Percentiles rank a stretch among this genome's conserved stretches.
These are phyloP conservation scores for Psilocybe tampanensis DNA, from an alignment of 768 basidiomycete genomes.

Conservation along the genomic window DNA sequence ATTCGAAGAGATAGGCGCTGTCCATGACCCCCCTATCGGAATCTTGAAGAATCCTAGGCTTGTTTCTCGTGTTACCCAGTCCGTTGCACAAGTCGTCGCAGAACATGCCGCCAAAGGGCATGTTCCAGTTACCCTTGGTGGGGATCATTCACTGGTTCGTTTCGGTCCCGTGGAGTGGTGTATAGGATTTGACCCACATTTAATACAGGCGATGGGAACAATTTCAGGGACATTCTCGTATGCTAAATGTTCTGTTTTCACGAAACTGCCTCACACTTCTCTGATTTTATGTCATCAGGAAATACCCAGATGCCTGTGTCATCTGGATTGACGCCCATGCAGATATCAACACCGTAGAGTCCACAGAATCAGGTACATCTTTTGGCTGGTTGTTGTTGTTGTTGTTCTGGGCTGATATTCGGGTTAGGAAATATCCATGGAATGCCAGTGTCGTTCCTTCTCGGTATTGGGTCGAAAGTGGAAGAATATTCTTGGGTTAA, in stretches of 20 bases:
- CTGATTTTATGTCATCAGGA: conserved; percentile 39
- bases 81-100: conserved; percentile 78
- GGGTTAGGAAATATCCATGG: conserved; percentile 90
- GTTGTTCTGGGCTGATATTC: conserved; percentile 1
- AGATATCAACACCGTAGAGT: conserved; percentile 90
- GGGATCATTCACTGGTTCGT: conserved; percentile 91
- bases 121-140: conserved; percentile 89
- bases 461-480: conserved; percentile 52
- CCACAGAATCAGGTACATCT: conserved; percentile 69
- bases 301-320: conserved; percentile 80
- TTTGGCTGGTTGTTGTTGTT: conserved; percentile 10
- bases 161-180: not conserved
- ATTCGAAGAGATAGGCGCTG: conserved; percentile 73
- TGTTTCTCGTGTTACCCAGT: conserved; percentile 81
- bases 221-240: conserved; percentile 87
- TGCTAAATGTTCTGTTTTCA: conserved; percentile 18
- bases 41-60: conserved; percentile 88
- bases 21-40: conserved; percentile 79
- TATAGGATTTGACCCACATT: conserved; percentile 9
- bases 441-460: conserved; percentile 95
- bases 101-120: conserved; percentile 76
- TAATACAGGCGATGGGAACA: conserved; percentile 78
- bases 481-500: conserved; percentile 56
- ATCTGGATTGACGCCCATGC: conserved; percentile 98
- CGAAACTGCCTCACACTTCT: conserved; percentile 10